Percentiles rank a stretch among this genome's conserved stretches.
phyloP scores from a whole-genome alignment of 768 basidiomycete species.

The Nidularia pulvinata region DNA sequence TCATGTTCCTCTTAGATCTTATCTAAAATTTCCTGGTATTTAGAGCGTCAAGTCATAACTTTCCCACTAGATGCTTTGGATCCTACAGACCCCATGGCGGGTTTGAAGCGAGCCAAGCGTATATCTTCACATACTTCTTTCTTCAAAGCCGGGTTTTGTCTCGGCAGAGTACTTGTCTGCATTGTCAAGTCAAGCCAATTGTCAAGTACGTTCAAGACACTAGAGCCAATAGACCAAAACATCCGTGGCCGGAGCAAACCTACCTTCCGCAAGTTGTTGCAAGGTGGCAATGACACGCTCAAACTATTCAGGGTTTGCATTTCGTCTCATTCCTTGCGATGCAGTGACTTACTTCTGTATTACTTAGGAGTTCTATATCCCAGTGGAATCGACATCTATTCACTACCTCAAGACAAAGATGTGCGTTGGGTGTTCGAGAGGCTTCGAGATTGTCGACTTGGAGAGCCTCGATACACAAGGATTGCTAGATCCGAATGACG shows the following conservation, averaged over 20 bases:
- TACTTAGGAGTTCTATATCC: conserved; percentile 95
- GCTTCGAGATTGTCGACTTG: conserved; percentile 98
- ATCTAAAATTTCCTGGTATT: background rate
- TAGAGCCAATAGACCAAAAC: conserved; percentile 95
- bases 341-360: conserved; percentile 1
- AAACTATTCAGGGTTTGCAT: conserved; percentile 80
- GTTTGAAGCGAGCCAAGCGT: conserved; percentile 91
- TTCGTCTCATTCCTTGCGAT: background rate
- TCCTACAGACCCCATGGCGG: conserved; percentile 86
- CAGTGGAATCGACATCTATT: conserved; percentile 94
- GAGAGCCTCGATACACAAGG: conserved; percentile 98
- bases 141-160: conserved; percentile 95
- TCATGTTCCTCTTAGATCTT: background rate
- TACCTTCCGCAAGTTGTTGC: conserved; percentile 93
- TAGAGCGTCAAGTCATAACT: conserved; percentile 95
- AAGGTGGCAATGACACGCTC: conserved; percentile 94
- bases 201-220: conserved; percentile 95
- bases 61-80: conserved; percentile 95
- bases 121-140: conserved; percentile 97
- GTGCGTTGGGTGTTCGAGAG: conserved; percentile 96
- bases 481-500: conserved; percentile 89
- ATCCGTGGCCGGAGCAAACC: conserved; percentile 79
- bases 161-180: conserved; percentile 91
- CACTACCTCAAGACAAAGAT: conserved; percentile 98
- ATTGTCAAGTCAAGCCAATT: conserved; percentile 95